Evolutionary conservation across 805 yeast genomes (phyloP), one percentile per base, ranked within the genome.

Genomic region (Candida fluviatilis): DNA sequence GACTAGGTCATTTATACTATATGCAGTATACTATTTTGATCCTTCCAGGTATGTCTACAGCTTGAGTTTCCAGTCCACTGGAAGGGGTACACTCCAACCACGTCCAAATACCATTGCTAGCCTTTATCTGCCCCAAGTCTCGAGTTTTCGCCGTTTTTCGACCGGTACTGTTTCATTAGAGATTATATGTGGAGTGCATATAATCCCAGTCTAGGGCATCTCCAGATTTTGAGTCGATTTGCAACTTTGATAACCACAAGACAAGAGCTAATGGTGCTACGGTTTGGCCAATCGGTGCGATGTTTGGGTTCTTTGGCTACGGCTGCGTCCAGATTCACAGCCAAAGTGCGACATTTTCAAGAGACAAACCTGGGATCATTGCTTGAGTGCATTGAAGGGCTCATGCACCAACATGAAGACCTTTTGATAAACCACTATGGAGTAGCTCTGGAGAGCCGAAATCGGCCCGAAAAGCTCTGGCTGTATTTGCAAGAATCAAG

Each of bases 331-430:
- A 38, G 24, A 4, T 35, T 38, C 25, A 29, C 26, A 13, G 25
- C 13, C 6, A 40, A 38, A 29, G 34, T 41, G 2, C 26, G 35
- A 14, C 18, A 18, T 18, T 32, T 31, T 5, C 47, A 43, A 21
- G 13, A 14, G 14, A 34, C 17, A 13, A 36, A 31, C 27, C 40
- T 45, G 5, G 38, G 38, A 6, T 36, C 38, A 12, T 14, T 49
- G 25, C 33, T 45, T 10, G 37, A 35, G 29, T 37, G 47, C 3
- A 37, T 45, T 11, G 50, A 46, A 16, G 26, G 37, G 13, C 32
- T 50, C 12, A 42, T 48, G 4, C 37, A 35, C n/a, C 42, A 46
- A 28, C 35, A 49, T 32, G 38, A 42, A 24, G 30, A 36, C 3
- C 8, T n/a, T 5, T 23, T 33, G 13, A 8, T 14, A 4, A 5